Percentiles rank a stretch among this genome's conserved stretches.
Conservation (phyloP, 768 basidiomycete species). For the Collybiopsis confluens region DNA sequence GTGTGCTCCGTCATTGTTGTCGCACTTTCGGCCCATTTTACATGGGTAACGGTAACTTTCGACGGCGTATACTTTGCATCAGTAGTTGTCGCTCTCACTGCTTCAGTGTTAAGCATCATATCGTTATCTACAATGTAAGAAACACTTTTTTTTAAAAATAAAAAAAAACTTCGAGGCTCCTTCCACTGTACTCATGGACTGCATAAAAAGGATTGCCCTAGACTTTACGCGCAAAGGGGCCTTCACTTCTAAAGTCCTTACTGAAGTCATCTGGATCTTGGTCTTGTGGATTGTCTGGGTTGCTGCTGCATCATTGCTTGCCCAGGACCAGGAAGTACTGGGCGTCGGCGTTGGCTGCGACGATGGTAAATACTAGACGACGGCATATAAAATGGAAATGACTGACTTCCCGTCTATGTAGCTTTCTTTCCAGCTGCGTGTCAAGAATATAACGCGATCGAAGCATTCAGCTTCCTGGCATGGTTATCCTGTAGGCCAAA, state of each 20-base stretch:
- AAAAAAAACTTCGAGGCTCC: not conserved
- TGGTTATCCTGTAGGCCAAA: conserved; percentile 17
- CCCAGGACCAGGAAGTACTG: not conserved
- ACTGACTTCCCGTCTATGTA: not conserved
- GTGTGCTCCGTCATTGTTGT: conserved; percentile 25
- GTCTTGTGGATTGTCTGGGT: conserved; percentile 12
- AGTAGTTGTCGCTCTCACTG: conserved; percentile 10
- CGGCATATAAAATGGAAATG: not conserved
- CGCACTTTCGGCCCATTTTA: conserved; percentile 13
- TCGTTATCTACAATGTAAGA: conserved; percentile 11
- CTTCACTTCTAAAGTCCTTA: conserved; percentile 10
- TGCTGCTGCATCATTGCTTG: conserved; percentile 3
- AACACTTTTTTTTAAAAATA: not conserved
- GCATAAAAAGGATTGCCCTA: conserved; percentile 6
- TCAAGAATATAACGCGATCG: conserved; percentile 20
- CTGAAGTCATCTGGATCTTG: conserved; percentile 9
- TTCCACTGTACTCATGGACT: not conserved
- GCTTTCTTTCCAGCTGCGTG: conserved; percentile 16
- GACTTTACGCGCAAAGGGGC: conserved; percentile 9
- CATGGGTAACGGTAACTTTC: conserved; percentile 4
- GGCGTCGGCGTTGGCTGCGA: not conserved
- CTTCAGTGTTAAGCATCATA: conserved; percentile 7
- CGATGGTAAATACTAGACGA: not conserved
- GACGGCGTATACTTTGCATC: conserved; percentile 8
- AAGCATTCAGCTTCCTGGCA: conserved; percentile 21